Base-by-base conservation (phyloP, 371 early-diverging fungal species). In the Mucor lusitanicus region DNA sequence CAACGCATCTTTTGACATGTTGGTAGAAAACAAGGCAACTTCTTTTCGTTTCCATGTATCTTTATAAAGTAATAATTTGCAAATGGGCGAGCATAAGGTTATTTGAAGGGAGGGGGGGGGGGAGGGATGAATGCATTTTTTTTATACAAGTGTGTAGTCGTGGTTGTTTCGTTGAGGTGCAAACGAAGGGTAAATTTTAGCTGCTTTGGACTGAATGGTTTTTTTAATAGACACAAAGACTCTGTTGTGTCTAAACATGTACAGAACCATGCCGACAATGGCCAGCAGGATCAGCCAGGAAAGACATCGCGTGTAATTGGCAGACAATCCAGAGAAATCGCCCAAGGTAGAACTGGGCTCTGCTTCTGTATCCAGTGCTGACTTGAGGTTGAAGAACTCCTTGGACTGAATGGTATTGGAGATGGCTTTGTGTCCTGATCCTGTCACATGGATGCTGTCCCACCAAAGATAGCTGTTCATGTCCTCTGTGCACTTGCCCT, bases 381-480 rank as follows among this genome's bases (percentile, higher is more conserved):
- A 17, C 35, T 68, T 61, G 3, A 65, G n/a, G 15, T 55, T 42
- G 35, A 73, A 73, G 40, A 65, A 60, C 11, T 63, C 63, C 19
- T 61, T 64, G 1, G 71, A 50, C 23, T 48, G 42, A 15, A 78
- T 64, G 6, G 57, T 50, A 3, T 72, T 59, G 27, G 78, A 65
- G 6, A 78, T 72, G 7, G 78, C 68, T 13, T 54, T 64, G 32
- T 78, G 78, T 12, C 78, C 78, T n/a, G 71, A 64, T 39, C 83
- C 80, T 15, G 83, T 82, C 44, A 80, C 48, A 64, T 80, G 83
- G 21, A 80, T 58, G 1, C 28, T 32, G 61, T 82, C 83, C 75
- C 77, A 82, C 83, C 83, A 82, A 42, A 82, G 65, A 66, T 80
- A 80, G 9, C 64, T 62, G 54, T 82, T 65, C 4, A 80, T 56